Conservation (phyloP, 805 yeast species). For the Pichia insulana region DNA sequence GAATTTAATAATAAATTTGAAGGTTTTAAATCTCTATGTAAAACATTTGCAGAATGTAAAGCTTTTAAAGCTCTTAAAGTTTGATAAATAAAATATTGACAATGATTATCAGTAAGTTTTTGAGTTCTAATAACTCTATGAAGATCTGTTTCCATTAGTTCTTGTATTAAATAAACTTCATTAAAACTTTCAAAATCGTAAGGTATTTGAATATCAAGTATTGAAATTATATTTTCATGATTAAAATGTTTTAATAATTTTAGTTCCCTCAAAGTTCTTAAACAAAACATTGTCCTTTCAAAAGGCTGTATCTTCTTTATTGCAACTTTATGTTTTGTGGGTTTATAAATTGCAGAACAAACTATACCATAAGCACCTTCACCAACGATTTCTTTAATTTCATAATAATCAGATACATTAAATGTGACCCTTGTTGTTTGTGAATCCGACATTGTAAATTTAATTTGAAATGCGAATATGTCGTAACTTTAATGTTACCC, state of each 20-base stretch:
- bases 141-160: constrained; percentile 80
- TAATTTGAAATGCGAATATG: not conserved
- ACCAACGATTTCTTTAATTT: constrained; percentile 77
- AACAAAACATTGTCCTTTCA: constrained; percentile 78
- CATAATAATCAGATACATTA: constrained; percentile 82
- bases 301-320: constrained; percentile 92
- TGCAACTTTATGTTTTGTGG: constrained; percentile 85
- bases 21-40: constrained; percentile 91
- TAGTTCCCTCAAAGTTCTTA: constrained; percentile 82
- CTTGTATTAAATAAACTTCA: constrained; percentile 85
- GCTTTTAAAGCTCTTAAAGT: constrained; percentile 85
- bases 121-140: constrained; percentile 79
- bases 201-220: constrained; percentile 85
- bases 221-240: constrained; percentile 87
- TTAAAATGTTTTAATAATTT: constrained; percentile 82
- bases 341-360: constrained; percentile 79
- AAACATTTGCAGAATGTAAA: constrained; percentile 86
- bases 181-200: constrained; percentile 62
- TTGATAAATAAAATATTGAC: constrained; percentile 89
- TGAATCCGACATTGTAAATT: not conserved
- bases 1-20: constrained; percentile 78
- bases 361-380: constrained; percentile 97
- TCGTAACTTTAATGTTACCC: not conserved
- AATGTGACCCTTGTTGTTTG: constrained; percentile 40
- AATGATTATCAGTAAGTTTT: constrained; percentile 80